Base-by-base conservation (phyloP, 139 green algal genomes). In the Spirogloea muscicola region DNA sequence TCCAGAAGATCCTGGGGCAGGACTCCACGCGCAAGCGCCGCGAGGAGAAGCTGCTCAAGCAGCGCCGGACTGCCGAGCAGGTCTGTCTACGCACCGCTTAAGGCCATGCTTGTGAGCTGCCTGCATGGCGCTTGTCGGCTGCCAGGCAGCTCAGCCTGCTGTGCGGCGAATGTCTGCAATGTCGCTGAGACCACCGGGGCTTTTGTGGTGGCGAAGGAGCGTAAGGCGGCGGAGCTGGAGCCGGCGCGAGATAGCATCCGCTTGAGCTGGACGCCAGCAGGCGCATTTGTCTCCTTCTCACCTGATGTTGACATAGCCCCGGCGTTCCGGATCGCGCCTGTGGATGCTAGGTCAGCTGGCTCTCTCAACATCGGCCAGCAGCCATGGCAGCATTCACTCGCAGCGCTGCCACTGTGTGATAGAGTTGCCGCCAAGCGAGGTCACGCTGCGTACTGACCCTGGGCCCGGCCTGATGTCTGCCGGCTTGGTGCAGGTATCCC, bases 1-100 rank as follows among this genome's bases (percentile, higher is more conserved):
- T 72, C 49, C 63, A 72, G 16, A 72, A 72, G 49, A 72, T 72
- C 10, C 49, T 72, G 63, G 63, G 63, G 9, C 63, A 72, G 33
- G 63, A 72, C 33, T 62, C 37, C 4, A 72, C 63, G 63, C 37
- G 63, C 3, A 72, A 72, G 39, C 31, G 34, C 6, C 63, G 63
- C 6, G 63, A 72, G 33, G 63, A 58, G 37, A 63, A 13, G 39
- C 5, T 72, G 10, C 49, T 44, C 10, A 72, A 72, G 10, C 63
- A 51, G 6, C 63, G 63, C 5, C 33, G 4, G 39, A 16, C 60
- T 27, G 63, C 63, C 31, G 6, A 34, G 4, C 31, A 72, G 59
- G 59, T 68, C 27, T 7, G 16, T 16, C 55, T 16, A 49, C 10
- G 10, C 55, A 10, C 55, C 36, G 13, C 36, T 13, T 10, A 10